Percentiles rank a stretch among this genome's conserved stretches.
Evolutionary conservation across 1,284 basidiomycete species (phyloP).

Genomic region (Rhodotorula sp.): DNA sequence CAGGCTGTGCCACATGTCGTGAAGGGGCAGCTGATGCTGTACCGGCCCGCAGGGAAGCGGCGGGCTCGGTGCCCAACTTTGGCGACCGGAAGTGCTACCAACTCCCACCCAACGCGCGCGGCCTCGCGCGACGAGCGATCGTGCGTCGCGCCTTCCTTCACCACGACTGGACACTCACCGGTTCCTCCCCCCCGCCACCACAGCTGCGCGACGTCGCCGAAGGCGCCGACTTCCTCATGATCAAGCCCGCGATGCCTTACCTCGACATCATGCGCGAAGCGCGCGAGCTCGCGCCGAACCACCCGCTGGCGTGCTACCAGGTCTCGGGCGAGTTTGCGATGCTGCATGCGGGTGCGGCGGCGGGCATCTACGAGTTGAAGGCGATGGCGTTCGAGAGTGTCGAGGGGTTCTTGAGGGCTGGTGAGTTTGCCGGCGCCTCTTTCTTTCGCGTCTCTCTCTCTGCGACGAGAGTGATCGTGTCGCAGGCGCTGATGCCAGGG

Average conservation of each 20-base stretch:
- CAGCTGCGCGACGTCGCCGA: conserved; percentile 86
- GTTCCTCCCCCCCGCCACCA: too few relatives aligned
- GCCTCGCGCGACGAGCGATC: conserved; percentile 88
- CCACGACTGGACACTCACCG: neutral
- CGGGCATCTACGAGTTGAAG: conserved; percentile 87
- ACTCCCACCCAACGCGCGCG: conserved; percentile 81
- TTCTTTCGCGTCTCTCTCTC: neutral
- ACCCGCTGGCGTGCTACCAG: conserved; percentile 85
- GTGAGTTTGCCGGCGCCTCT: neutral
- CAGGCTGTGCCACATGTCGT: too few relatives aligned
- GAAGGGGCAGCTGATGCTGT: neutral
- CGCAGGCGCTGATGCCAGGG: too few relatives aligned
- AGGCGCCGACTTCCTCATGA: conserved; percentile 98
- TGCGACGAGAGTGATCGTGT: neutral
- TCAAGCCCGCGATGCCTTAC: conserved; percentile 94
- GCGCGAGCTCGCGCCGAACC: conserved; percentile 72
- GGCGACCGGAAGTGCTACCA: conserved; percentile 98
- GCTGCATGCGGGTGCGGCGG: conserved; percentile 87
- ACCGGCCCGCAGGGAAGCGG: conserved; percentile 69
- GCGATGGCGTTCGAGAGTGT: conserved; percentile 91
- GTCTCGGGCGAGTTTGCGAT: conserved; percentile 97
- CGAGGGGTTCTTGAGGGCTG: conserved; percentile 86
- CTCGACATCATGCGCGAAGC: conserved; percentile 94
- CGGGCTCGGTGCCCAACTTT: conserved; percentile 88
- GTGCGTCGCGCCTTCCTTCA: conserved; percentile 55